A percentile compares a stretch with the other conserved stretches of the same genome.
Evolutionary conservation across 495 filamentous ascomycete genomes (phyloP).

Genomic region (Cladorrhinum samala): DNA sequence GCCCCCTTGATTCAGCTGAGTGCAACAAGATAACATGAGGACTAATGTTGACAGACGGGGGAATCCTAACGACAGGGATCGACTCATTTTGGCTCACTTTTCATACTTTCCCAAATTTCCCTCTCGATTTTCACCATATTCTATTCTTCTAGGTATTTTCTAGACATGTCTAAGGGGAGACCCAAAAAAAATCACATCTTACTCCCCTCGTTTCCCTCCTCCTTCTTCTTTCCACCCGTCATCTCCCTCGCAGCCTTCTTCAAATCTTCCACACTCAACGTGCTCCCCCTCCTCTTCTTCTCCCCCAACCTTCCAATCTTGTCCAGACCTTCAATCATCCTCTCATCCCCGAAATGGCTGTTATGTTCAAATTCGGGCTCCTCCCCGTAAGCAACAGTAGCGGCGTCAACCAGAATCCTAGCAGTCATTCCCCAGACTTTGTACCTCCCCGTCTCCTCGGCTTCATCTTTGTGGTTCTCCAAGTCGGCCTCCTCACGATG

Average conservation of each 20-base stretch:
- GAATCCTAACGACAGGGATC: too few species aligned
- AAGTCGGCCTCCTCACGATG: too few species aligned
- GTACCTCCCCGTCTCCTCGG: slow-evolving; percentile 51
- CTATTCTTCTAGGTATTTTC: too few species aligned
- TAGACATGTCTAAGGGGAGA: too few species aligned
- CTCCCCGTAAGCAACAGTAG: slow-evolving; percentile 71
- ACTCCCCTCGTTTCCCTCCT: slow-evolving; percentile 8
- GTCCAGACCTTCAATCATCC: slow-evolving; percentile 57
- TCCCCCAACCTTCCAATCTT: slow-evolving; percentile 55
- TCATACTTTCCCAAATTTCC: too few species aligned
- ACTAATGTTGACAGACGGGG: too few species aligned
- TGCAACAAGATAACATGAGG: too few species aligned
- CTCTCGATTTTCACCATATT: background rate
- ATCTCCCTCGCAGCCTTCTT: slow-evolving; percentile 38
- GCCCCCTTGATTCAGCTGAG: too few species aligned
- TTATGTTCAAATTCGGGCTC: slow-evolving; percentile 83
- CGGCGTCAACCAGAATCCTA: slow-evolving; percentile 77
- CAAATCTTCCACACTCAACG: slow-evolving; percentile 53
- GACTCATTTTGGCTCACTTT: too few species aligned
- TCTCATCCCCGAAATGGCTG: slow-evolving; percentile 72
- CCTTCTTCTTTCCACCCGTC: slow-evolving; percentile 32
- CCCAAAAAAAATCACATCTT: slow-evolving; percentile 13
- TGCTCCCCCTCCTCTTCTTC: slow-evolving; percentile 46
- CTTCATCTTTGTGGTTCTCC: slow-evolving; percentile 20
- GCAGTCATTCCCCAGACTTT: slow-evolving; percentile 92